These are phyloP conservation scores for Pleurotus ostreatus DNA, from an alignment of 768 basidiomycete genomes.

Conservation along the genomic window DNA sequence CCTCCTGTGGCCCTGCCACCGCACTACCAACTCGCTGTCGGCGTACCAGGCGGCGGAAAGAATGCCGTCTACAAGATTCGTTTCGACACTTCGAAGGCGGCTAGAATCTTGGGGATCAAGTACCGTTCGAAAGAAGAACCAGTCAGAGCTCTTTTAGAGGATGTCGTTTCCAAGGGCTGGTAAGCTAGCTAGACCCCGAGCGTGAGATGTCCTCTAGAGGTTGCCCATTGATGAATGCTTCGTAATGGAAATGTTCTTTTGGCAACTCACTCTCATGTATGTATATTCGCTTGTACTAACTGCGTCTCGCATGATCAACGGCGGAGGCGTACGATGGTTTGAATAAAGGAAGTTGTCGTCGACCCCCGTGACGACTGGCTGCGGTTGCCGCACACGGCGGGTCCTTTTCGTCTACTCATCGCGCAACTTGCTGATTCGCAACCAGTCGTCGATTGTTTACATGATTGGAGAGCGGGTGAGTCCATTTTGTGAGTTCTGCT, in stretches of 20 bases:
- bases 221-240: too few species aligned
- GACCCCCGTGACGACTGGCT: too few species aligned
- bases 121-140: constrained; percentile 36
- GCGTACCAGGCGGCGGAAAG: constrained; percentile 27
- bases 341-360: too few species aligned
- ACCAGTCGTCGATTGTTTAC: constrained; percentile 20
- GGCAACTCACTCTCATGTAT: too few species aligned
- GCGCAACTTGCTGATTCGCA: background rate
- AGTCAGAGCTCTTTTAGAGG: constrained; percentile 34
- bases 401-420: constrained; percentile 1
- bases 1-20: constrained; percentile 25
- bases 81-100: constrained; percentile 34
- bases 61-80: constrained; percentile 19
- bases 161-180: constrained; percentile 43
- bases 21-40: constrained; percentile 23
- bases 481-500: background rate
- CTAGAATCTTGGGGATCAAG: constrained; percentile 35
- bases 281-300: too few species aligned
- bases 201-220: too few species aligned
- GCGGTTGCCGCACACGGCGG: constrained; percentile 20
- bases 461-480: constrained; percentile 27
- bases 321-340: too few species aligned
- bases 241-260: too few species aligned
- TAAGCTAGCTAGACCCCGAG: constrained; percentile 3
- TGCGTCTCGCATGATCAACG: too few species aligned